phyloP scores from a whole-genome alignment of 73 alveolate species.

The Symbiodinium pilosum region DNA sequence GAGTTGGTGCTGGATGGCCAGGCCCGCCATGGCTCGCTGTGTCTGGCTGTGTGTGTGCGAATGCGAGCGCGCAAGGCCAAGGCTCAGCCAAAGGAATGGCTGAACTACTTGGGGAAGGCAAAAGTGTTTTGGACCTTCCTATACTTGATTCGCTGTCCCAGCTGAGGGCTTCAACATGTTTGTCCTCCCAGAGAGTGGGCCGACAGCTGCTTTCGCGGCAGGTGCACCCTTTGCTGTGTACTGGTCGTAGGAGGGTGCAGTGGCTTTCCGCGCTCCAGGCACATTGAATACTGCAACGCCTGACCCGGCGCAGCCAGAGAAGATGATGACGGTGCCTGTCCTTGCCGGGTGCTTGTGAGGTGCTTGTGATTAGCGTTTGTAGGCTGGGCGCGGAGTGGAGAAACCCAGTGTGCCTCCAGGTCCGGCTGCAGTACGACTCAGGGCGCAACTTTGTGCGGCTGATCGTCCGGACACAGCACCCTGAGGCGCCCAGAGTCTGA shows the following conservation, averaged over 20 bases:
- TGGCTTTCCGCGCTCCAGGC: not conserved
- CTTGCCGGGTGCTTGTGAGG: not conserved
- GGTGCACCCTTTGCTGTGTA: not conserved
- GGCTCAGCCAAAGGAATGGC: slow-evolving; percentile 76
- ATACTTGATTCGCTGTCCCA: not conserved
- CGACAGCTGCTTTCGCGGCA: slow-evolving; percentile 63
- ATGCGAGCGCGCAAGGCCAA: not conserved
- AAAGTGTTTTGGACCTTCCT: not conserved
- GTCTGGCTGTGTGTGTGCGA: not conserved
- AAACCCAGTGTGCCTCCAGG: not conserved
- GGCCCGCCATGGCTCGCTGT: not conserved
- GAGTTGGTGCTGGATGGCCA: slow-evolving; percentile 58
- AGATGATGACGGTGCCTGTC: slow-evolving; percentile 79
- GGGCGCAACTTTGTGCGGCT: slow-evolving; percentile 45
- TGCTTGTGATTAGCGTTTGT: too few relatives aligned
- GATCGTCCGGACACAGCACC: slow-evolving; percentile 76
- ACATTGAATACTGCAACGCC: slow-evolving; percentile 83
- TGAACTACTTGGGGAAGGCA: slow-evolving; percentile 64
- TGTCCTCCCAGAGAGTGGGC: slow-evolving; percentile 88
- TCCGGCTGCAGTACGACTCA: slow-evolving; percentile 80
- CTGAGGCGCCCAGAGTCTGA: not conserved
- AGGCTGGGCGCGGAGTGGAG: not conserved
- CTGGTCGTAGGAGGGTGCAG: too few relatives aligned
- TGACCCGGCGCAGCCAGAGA: slow-evolving; percentile 75
- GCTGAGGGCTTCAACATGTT: slow-evolving; percentile 84